These are phyloP conservation scores for Magnusiomyces tetraspermus DNA, from an alignment of 1,139 yeast genomes.

Conservation along the genomic window DNA sequence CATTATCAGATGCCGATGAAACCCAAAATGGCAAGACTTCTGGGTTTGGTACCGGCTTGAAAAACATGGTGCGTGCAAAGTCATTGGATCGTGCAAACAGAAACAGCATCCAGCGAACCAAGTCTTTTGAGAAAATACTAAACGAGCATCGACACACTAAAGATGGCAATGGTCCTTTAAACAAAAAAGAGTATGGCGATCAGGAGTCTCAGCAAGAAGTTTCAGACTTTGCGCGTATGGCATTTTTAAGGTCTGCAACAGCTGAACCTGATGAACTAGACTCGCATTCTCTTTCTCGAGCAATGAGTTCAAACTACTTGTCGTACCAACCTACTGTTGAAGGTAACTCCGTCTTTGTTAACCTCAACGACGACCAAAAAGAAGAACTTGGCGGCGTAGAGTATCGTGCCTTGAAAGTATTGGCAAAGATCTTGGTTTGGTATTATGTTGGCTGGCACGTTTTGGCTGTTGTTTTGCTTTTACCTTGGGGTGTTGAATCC, in stretches of 20 bases:
- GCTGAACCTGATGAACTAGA: background rate
- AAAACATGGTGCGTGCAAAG: no score
- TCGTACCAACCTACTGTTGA: conserved; percentile 93
- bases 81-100: background rate
- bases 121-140: background rate
- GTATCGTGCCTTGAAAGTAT: conserved; percentile 73
- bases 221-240: background rate
- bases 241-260: background rate
- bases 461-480: conserved; percentile 45
- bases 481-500: conserved; percentile 55
- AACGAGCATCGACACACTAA: background rate
- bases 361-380: conserved; percentile 71
- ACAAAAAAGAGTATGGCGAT: no score
- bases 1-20: no score
- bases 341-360: conserved; percentile 88
- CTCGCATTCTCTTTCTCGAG: conserved; percentile 13
- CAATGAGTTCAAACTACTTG: conserved; percentile 44
- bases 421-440: conserved; percentile 53
- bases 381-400: conserved; percentile 97
- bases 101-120: background rate
- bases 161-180: background rate
- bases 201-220: background rate
- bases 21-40: no score
- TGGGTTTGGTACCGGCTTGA: no score
- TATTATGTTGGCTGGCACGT: conserved; percentile 75